Percentiles rank a stretch among this genome's conserved stretches.
phyloP scores from a whole-genome alignment of 306 rosid species.

The Fagus crenata region DNA sequence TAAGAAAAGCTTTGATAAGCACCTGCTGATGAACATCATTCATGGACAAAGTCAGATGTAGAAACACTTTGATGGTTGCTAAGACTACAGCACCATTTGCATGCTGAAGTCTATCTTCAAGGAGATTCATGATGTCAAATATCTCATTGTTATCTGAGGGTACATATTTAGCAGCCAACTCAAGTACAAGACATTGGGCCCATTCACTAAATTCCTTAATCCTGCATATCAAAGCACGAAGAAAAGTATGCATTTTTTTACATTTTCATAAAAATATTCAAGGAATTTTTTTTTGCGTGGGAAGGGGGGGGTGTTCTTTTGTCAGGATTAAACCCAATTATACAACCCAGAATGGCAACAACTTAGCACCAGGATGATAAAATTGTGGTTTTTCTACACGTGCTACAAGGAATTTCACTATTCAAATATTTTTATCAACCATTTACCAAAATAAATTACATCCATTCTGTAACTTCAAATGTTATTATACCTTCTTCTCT shows the following conservation, averaged over 20 bases:
- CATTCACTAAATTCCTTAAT: conserved; percentile 93
- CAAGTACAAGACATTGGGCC: conserved; percentile 95
- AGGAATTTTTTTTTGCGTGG: too few relatives aligned
- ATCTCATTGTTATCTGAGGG: conserved; percentile 85
- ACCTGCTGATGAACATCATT: conserved; percentile 99
- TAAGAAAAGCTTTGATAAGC: conserved; percentile 22
- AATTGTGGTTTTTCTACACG: neutral
- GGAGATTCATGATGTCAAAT: conserved; percentile 97
- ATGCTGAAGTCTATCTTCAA: conserved; percentile 99
- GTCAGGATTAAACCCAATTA: neutral
- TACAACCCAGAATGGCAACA: neutral
- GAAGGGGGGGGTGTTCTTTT: neutral
- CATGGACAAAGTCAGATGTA: conserved; percentile 95
- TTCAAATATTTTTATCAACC: neutral
- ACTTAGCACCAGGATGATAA: neutral
- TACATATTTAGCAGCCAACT: conserved; percentile 81
- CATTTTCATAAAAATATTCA: neutral
- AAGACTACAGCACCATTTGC: conserved; percentile 99
- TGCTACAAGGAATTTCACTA: neutral
- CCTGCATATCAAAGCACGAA: conserved; percentile 50
- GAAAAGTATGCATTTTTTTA: conserved; percentile 22
- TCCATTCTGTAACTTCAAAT: neutral
- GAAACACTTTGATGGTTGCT: conserved; percentile 89
- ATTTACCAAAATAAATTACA: neutral
- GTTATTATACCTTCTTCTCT: neutral